Base-by-base conservation (phyloP, 73 alveolate genomes). In the Paramecium caudatum region DNA sequence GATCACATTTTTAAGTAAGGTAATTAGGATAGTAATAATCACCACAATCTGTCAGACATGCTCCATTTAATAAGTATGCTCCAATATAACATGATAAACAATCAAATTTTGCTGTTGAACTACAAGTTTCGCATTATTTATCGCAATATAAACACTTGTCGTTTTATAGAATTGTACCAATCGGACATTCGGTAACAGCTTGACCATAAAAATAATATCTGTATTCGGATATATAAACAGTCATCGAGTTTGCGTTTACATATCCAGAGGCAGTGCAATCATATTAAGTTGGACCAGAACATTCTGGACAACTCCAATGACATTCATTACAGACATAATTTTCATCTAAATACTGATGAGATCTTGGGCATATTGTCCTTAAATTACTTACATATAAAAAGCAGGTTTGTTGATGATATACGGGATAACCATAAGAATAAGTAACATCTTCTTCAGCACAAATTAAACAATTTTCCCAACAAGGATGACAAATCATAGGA, bases 201-300 rank as follows among this genome's bases (percentile, higher is more conserved):
- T 55, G n/a, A 1, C 1, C 30, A 1, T 55, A 55, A 23, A 27
- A 55, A 3, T 0, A 2, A 7, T 55, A 55, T 15, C 80, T 55
- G 10, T 19, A 27, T 2, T 55, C 80, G 23, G 19, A 23, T 6
- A n/a, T n/a, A n/a, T n/a, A n/a, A n/a, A n/a, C n/a, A n/a, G n/a
- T n/a, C n/a, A n/a, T n/a, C n/a, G n/a, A n/a, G n/a, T n/a, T n/a
- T n/a, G n/a, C n/a, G n/a, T 23, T 1, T 23, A 23, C 16, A 7
- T 55, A 19, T 55, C 80, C 80, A 55, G 46, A 55, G 30, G 10
- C 30, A 27, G 80, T 55, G 30, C 80, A 55, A 55, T 55, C 80
- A 10, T 5, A 55, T 23, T 55, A 16, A 27, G 80, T 55, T 23
- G 80, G 80, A 9, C 80, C 80, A 55, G 23, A 37, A 21, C 80